These are phyloP conservation scores for Rhynchospora tenuis DNA, from an alignment of 176 grass and related monocot species.

Conservation along the genomic window DNA sequence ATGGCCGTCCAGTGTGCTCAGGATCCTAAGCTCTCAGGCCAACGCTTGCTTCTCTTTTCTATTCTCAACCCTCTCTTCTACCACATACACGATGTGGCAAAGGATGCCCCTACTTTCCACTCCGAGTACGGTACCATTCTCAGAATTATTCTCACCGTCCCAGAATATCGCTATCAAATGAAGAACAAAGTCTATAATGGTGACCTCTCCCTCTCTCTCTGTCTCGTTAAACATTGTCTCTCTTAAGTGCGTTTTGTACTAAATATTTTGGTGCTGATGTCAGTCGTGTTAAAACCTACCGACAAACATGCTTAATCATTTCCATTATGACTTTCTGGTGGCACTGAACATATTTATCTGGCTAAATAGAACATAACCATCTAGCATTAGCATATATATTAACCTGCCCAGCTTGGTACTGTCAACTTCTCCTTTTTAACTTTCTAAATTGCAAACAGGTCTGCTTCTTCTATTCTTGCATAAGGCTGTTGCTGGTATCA, in stretches of 20 bases:
- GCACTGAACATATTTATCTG: no score
- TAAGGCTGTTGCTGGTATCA: neutral
- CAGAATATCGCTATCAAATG: constrained; percentile 46
- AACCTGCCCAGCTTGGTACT: no score
- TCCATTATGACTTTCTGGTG: no score
- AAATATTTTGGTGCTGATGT: no score
- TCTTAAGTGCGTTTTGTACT: no score
- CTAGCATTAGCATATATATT: no score
- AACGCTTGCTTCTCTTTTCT: constrained; percentile 40
- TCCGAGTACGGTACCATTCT: constrained; percentile 64
- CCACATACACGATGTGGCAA: constrained; percentile 72
- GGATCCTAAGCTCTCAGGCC: constrained; percentile 54
- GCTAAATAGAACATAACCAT: no score
- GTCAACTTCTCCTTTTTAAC: no score
- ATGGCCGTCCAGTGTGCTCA: constrained; percentile 49
- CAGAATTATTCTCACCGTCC: constrained; percentile 56
- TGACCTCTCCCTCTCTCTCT: no score
- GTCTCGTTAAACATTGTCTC: no score
- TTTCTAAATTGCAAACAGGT: neutral
- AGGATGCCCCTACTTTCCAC: constrained; percentile 57
- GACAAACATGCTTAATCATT: no score
- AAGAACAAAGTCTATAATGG: neutral
- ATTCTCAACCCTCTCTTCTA: constrained; percentile 63
- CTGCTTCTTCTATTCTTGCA: neutral
- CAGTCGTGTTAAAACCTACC: no score